Base-by-base conservation (phyloP, 257 asterid species). In the Salvia miltiorrhiza region DNA sequence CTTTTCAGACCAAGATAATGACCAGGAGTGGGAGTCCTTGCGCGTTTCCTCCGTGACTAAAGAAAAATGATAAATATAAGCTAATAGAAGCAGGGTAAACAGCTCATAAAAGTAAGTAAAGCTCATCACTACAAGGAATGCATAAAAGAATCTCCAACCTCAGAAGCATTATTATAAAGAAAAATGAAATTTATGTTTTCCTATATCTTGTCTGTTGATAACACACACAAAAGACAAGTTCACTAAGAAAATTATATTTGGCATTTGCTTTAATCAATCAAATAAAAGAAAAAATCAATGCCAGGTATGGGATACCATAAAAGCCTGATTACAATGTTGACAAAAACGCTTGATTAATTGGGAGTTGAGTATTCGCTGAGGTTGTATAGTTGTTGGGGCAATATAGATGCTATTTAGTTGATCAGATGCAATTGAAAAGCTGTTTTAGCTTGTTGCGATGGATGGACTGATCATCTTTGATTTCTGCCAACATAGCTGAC, bases 361-460 rank as follows among this genome's bases (percentile, higher is more conserved):
- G 83, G 83, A 80, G 95, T 87, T 89, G 93, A 88, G 93, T 78
- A 83, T 75, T 88, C 86, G 96, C 91, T 87, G 97, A 80, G 72
- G 96, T 85, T 86, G 99, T 87, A 87, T 82, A 81, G 92, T 89
- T 89, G 96, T 86, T 82, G 96, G 91, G 91, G 87, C 88, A 87
- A 87, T 82, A 87, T 82, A 87, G 90, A 84, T 83, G 97, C 89
- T 81, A 86, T 88, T 89, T 83, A 94, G 97, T 88, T 89, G 96
- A 92, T 86, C 97, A 87, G 85, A 88, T 75, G 96, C 96, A 82
- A 78, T 79, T 87, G 92, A 87, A 88, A 87, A 85, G 96, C 92
- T 88, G 96, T 84, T 88, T 89, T 82, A 91, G 95, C 96, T 75
- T 88, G 97, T 89, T 89, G 96, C 89, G 85, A 90, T 81, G 90